phyloP scores from a whole-genome alignment of 768 basidiomycete species.

The Phylloporus arenicola region DNA sequence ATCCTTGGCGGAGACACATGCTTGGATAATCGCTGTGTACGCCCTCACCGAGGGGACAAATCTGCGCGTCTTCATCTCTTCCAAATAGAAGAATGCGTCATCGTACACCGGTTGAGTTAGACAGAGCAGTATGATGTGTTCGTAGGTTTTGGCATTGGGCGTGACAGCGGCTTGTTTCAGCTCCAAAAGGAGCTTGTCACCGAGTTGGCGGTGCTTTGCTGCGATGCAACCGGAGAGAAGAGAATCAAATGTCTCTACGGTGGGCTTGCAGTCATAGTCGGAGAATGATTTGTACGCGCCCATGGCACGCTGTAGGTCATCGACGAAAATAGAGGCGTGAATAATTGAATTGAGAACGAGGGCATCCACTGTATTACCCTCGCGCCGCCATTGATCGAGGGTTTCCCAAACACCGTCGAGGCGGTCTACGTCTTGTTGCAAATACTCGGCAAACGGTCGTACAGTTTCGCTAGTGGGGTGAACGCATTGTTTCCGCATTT shows the following conservation, averaged over 20 bases:
- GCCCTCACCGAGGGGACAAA: conserved; percentile 48
- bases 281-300: conserved; percentile 64
- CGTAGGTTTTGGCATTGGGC: conserved; percentile 59
- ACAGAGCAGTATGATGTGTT: conserved; percentile 62
- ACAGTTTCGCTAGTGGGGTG: conserved; percentile 48
- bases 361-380: conserved; percentile 49
- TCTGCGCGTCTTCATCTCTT: conserved; percentile 72
- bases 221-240: conserved; percentile 62
- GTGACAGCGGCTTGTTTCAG: conserved; percentile 53
- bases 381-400: conserved; percentile 54
- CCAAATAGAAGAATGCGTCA: conserved; percentile 84
- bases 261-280: conserved; percentile 52
- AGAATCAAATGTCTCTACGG: conserved; percentile 61
- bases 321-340: conserved; percentile 51
- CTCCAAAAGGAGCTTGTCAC: conserved; percentile 60
- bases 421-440: conserved; percentile 43
- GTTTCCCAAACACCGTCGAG: conserved; percentile 63
- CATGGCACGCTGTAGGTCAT: conserved; percentile 71
- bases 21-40: conserved; percentile 57
- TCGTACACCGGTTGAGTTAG: conserved; percentile 72
- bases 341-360: conserved; percentile 63
- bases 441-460: conserved; percentile 45
- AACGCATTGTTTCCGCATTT: conserved; percentile 55
- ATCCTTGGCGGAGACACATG: conserved; percentile 54
- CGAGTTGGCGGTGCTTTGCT: conserved; percentile 58